A percentile compares a stretch with the other conserved stretches of the same genome.
Evolutionary conservation across 371 early-diverging fungal genomes (phyloP).

Genomic region (Haplosporangium sp.): DNA sequence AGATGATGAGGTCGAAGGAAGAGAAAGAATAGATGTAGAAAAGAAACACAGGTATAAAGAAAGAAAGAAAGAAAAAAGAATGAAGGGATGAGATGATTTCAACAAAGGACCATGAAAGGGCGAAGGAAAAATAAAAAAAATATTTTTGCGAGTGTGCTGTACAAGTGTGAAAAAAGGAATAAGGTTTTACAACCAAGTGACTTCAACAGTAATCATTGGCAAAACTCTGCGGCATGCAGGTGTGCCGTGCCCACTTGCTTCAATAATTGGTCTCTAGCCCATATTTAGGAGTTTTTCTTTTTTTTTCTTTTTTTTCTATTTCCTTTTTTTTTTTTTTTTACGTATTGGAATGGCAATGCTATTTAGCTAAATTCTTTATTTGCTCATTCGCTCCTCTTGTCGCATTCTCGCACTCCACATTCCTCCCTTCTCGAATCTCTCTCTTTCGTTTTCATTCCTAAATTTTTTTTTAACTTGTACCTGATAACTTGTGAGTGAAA

Average conservation of each 20-base stretch:
- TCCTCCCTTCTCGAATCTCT: not conserved
- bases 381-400: not conserved
- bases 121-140: not conserved
- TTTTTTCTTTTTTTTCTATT: not conserved
- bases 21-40: not conserved
- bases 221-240: too few species aligned
- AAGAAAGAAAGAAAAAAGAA: conserved; percentile 1
- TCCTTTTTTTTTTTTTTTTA: not conserved
- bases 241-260: not conserved
- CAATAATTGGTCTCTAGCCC: too few species aligned
- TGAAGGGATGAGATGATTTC: not conserved
- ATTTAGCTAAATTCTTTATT: too few species aligned
- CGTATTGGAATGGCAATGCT: too few species aligned
- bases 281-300: not conserved
- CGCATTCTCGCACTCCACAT: not conserved
- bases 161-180: not conserved
- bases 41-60: not conserved
- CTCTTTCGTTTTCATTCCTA: not conserved
- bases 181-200: not conserved
- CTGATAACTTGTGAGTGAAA: not conserved
- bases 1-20: not conserved
- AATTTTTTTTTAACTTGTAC: not conserved
- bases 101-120: not conserved
- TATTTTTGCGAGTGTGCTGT: too few species aligned
- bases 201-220: too few species aligned